Evolutionary conservation across 257 asterid genomes (phyloP), one percentile per base, ranked within the genome.

Genomic region (Catharanthus roseus): DNA sequence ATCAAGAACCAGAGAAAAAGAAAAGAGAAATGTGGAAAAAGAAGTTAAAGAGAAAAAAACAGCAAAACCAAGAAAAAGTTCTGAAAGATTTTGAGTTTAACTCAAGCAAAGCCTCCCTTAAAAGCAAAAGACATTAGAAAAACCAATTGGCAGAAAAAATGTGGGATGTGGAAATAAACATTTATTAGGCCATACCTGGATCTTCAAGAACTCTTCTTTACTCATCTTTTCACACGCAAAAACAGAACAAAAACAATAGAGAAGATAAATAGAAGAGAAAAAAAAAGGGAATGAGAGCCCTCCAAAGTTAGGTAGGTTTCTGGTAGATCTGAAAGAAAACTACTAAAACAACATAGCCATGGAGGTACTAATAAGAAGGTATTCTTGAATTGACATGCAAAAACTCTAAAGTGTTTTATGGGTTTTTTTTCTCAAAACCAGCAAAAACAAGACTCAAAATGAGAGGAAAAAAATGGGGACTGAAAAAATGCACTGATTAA

Each of bases 141-240:
- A 45, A 68, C n/a, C n/a, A n/a, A n/a, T n/a, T n/a, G n/a, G n/a
- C n/a, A 45, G 60, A 47, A 21, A 31, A 45, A 68, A 42, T 34
- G 58, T 4, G 19, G 36, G n/a, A 65, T 39, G 11, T 36, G 51
- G 38, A 12, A 51, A 56, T 33, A 29, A 44, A 67, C 33, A 58
- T 26, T 56, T 67, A 60, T 74, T n/a, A n/a, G 82, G 68, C 70
- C 53, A 45, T 65, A 92, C 98, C 98, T 92, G 89, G 96, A 88
- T 87, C 95, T 92, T 92, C 93, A 92, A 76, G 81, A 88, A 85
- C 90, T 92, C 98, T 75, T 90, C 98, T 80, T 90, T 92, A 87
- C 96, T 86, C 98, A 92, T 92, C 53, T 74, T 78, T 71, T 64
- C 80, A 36, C 81, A 45, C n/a, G n/a, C 65, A 71, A 57, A 74